Base-by-base conservation (phyloP, 306 rosid species). In the Fragaria nilgerrensis region DNA sequence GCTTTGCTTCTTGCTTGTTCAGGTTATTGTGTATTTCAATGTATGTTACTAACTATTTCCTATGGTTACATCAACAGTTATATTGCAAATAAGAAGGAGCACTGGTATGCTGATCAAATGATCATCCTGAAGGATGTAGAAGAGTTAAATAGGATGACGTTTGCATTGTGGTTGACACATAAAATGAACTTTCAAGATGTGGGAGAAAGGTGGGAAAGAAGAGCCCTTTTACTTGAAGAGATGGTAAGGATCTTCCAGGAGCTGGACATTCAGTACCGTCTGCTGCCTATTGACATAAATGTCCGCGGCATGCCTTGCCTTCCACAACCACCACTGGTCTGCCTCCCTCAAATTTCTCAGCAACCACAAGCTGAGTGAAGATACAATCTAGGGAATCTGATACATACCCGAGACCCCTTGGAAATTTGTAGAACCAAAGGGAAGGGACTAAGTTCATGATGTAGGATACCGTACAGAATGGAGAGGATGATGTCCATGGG, bases 131-230 rank as follows among this genome's bases (percentile, higher is more conserved):
- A 80, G 85, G 92, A 94, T 8, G 39, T 83, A 4, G 98, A 87
- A 0, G 75, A 79, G 1, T 45, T 90, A 68, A 82, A 84, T 69
- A 89, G 73, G 86, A 67, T 95, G 52, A 81, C 25, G 70, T 7
- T 90, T 61, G 95, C 94, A 1, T n/a, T 95, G 8, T 92, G 97
- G 97, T 81, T 88, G 27, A 81, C 82, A 29, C 98, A 95, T 65
- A 88, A 78, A 77, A 92, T 95, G 88, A 95, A 89, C 83, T 86
- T 85, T 86, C 98, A 95, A 74, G 88, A 95, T 85, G 82, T 88
- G 80, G 97, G 97, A 20, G 97, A 95, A 73, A 90, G 90, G 82
- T 87, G 29, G 75, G 63, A 44, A 0, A 85, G 97, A 68, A 88
- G 98, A 74, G 86, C 91, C 17, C 58, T 79, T 52, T 44, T 92